Percentiles rank a stretch among this genome's conserved stretches.
These are phyloP conservation scores for Verticillium albo-atrum DNA, from an alignment of 2,329 filamentous ascomycete genomes.

Conservation along the genomic window DNA sequence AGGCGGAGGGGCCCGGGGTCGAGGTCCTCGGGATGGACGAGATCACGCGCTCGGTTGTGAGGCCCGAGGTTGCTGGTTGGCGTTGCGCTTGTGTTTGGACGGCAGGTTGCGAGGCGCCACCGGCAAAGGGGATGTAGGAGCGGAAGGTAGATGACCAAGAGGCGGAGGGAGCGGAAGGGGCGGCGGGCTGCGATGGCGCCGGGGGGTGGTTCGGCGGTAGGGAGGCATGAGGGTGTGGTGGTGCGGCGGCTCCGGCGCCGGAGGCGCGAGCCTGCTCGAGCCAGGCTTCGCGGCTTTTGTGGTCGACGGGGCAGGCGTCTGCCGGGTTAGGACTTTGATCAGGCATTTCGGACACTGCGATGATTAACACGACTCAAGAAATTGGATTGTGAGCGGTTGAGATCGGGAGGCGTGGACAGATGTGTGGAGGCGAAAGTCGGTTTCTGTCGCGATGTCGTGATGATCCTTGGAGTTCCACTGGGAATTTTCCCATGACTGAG, in stretches of 20 bases:
- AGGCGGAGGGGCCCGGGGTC: conserved; percentile 25
- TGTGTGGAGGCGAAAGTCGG: neutral
- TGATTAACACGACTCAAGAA: neutral
- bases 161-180: conserved; percentile 19
- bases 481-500: neutral
- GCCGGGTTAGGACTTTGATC: conserved; percentile 7
- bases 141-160: conserved; percentile 40
- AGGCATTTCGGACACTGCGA: neutral
- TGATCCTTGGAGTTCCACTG: neutral
- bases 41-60: conserved; percentile 67
- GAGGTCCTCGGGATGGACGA: conserved; percentile 72
- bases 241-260: conserved; percentile 18
- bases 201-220: conserved; percentile 18
- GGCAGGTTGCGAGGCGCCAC: conserved; percentile 18
- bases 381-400: neutral
- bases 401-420: neutral
- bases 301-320: conserved; percentile 77
- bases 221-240: conserved; percentile 20
- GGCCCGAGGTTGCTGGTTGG: conserved; percentile 18
- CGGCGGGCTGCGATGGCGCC: conserved; percentile 14
- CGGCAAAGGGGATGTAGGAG: conserved; percentile 36
- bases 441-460: neutral
- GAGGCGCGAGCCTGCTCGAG: conserved; percentile 61
- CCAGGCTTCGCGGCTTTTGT: conserved; percentile 85
- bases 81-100: conserved; percentile 6